Base-by-base conservation (phyloP, 1,284 basidiomycete species). In the Ceratobasidium sp. region DNA sequence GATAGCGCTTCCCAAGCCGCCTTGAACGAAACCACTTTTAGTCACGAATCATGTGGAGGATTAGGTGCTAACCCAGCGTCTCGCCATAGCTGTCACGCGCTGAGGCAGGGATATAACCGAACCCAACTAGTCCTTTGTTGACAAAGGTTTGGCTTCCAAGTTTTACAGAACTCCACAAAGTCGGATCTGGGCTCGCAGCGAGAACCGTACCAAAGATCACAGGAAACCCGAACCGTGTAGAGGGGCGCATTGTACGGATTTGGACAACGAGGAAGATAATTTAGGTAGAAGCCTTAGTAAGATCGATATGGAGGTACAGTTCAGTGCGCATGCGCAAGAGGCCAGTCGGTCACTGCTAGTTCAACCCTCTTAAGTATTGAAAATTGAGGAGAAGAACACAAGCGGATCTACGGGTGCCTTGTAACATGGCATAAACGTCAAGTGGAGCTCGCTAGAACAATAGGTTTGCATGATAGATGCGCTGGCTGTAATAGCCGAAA, bases 91-190 rank as follows among this genome's bases (percentile, higher is more conserved):
- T 61, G 57, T 74, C 74, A 21, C 58, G 57, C 23, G 74, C 74
- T 34, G 58, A 46, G 32, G 74, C 45, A 12, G 74, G 74, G 18
- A 74, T 43, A 45, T 60, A 64, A 26, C 74, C 74, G 53, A 74
- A 73, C 18, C 64, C 74, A 28, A 74, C 74, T 4, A 74, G 30
- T 5, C 74, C 74, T 45, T 74, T 73, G 39, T 77, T 76, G 18
- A 76, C 57, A 60, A 76, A 76, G 14, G 75, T 76, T 36, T 72
- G 58, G 21, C 70, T 74, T 30, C 61, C 67, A 48, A 76, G 53
- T 43, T 60, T 70, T 18, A 72, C 74, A n/a, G 73, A 73, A 14
- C 74, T 75, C 39, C 65, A 61, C 14, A 75, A 52, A 3, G 74
- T 72, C 30, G 75, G 60, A 69, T 75, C 73, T 18, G 72, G 72